Evolutionary conservation across 805 yeast species (phyloP), one percentile per base, ranked within the genome.

Genomic region (Candida endomychidarum): DNA sequence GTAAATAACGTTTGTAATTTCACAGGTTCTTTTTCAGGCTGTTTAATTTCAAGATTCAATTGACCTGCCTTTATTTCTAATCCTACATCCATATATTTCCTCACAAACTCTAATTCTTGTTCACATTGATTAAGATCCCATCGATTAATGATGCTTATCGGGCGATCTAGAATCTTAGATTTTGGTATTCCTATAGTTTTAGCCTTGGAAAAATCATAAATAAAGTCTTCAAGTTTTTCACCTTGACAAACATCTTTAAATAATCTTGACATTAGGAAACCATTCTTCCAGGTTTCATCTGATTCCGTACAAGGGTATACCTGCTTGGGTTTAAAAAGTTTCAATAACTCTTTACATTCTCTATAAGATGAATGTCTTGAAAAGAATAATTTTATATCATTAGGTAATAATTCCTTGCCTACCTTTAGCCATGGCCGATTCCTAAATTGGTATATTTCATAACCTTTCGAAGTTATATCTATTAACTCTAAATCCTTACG

Each of bases 321-420:
- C 34, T 70, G 70, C 9, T 40, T 48, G 0, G 76, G 75, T 8
- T 43, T 52, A 37, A 75, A 66, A 22, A 55, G 28, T 4, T 54
- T 44, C 1, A 74, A 49, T 9, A 75, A 63, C 8, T 58, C 40
- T 12, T 54, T 43, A 11, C 63, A 54, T 46, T 75, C 80, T 6
- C 59, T 35, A 41, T 61, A 75, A 2, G 78, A 70, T 1, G 78
- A 71, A 43, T 75, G 79, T 30, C 78, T 51, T 4, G 77, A 71
- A 47, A 66, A 75, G 6, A 70, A 49, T 11, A 69, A 58, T 33
- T 56, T 56, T 2, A 74, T 42, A 8, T 60, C 64, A n/a, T 48
- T 50, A 1, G 72, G 70, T 6, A 73, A 52, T 2, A 67, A 46
- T 15, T 54, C 56, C 2, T 46, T 40, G 1, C 63, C 54, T 2